These are phyloP conservation scores for Dactylellina drechsleri DNA, from an alignment of 2,329 filamentous ascomycete genomes.

Conservation along the genomic window DNA sequence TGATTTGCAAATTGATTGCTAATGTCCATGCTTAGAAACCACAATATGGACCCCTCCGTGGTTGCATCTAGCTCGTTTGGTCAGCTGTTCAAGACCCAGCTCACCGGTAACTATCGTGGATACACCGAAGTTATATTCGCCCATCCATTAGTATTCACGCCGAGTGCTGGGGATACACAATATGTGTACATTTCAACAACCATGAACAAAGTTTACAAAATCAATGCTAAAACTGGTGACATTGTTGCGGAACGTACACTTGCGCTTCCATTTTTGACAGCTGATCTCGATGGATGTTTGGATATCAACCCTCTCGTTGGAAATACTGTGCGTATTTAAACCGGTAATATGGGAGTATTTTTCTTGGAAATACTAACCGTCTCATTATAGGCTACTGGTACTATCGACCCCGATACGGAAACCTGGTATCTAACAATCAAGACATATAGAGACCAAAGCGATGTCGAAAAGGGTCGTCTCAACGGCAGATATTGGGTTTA, in stretches of 20 bases:
- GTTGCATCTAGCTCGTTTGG: conserved; percentile 69
- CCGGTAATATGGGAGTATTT: not conserved
- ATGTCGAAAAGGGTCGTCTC: conserved; percentile 62
- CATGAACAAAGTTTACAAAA: conserved; percentile 70
- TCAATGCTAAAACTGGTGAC: conserved; percentile 68
- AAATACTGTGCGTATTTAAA: conserved; percentile 60
- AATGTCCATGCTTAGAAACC: conserved; percentile 62
- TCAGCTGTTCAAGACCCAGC: conserved; percentile 66
- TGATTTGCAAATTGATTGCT: conserved; percentile 6
- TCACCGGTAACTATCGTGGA: conserved; percentile 68
- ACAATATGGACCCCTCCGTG: conserved; percentile 72
- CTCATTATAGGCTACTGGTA: conserved; percentile 62
- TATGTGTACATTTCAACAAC: conserved; percentile 69
- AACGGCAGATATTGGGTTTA: conserved; percentile 65
- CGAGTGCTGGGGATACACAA: conserved; percentile 64
- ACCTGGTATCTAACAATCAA: conserved; percentile 66
- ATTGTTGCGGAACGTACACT: conserved; percentile 66
- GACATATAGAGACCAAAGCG: conserved; percentile 64
- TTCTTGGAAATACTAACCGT: not conserved
- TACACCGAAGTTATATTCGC: conserved; percentile 67
- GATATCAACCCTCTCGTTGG: conserved; percentile 66
- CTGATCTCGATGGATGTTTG: conserved; percentile 65
- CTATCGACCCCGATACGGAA: conserved; percentile 66
- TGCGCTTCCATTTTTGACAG: conserved; percentile 65
- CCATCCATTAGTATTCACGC: conserved; percentile 68